Percentiles rank a stretch among this genome's conserved stretches.
Conservation (phyloP, 495 filamentous ascomycete species). For the Cercophora sp. region DNA sequence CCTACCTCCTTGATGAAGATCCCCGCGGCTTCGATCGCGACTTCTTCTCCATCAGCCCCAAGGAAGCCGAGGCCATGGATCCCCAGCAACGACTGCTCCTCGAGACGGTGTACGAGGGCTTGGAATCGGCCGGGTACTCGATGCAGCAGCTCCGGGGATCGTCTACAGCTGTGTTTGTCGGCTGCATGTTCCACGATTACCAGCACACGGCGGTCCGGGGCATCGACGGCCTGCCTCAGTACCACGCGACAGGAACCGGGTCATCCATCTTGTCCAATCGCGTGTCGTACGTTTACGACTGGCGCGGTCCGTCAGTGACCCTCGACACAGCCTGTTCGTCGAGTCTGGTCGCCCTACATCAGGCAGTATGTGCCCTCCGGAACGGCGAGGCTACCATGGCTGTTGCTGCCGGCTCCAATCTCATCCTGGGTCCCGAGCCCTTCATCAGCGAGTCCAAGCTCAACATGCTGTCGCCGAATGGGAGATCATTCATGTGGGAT, state of each 20-base stretch:
- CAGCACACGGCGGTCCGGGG: slow-evolving; percentile 13
- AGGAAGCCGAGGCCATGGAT: slow-evolving; percentile 41
- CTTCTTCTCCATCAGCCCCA: slow-evolving; percentile 42
- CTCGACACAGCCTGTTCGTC: slow-evolving; percentile 56
- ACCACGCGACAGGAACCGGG: slow-evolving; percentile 36
- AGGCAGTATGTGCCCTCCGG: slow-evolving; percentile 47
- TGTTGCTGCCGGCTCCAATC: slow-evolving; percentile 47
- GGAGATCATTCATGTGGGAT: slow-evolving; percentile 54
- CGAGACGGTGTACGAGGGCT: slow-evolving; percentile 72
- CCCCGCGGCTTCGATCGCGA: slow-evolving; percentile 42
- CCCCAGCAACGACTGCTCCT: slow-evolving; percentile 62
- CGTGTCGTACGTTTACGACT: slow-evolving; percentile 48
- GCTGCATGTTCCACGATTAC: slow-evolving; percentile 25
- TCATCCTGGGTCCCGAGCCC: slow-evolving; percentile 46
- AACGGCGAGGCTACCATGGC: slow-evolving; percentile 34
- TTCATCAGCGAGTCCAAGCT: slow-evolving; percentile 26
- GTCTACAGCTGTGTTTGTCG: slow-evolving; percentile 12
- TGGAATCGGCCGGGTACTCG: slow-evolving; percentile 71
- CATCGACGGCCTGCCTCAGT: slow-evolving; percentile 32
- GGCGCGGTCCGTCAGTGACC: slow-evolving; percentile 33
- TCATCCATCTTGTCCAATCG: slow-evolving; percentile 44
- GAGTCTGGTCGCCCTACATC: slow-evolving; percentile 50
- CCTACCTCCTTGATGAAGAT: slow-evolving; percentile 57
- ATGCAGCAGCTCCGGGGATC: slow-evolving; percentile 53
- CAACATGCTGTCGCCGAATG: slow-evolving; percentile 35